phyloP scores from a whole-genome alignment of 805 yeast genomes.

The Metschnikowia anglica region DNA sequence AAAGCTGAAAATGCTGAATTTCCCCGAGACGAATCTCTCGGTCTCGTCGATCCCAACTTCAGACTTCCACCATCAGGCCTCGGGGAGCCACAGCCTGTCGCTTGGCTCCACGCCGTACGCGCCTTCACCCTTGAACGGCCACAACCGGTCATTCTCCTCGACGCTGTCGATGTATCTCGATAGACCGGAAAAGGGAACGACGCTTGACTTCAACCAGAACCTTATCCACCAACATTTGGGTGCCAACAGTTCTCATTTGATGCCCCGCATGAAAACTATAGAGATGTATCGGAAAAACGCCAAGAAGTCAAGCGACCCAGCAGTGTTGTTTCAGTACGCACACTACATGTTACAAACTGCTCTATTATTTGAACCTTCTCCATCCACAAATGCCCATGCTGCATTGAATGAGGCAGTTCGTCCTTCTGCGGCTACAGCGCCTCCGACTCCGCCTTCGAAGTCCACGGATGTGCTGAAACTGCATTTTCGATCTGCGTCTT shows the following conservation, averaged over 20 bases:
- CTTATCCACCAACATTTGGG: slow-evolving; percentile 54
- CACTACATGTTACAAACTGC: slow-evolving; percentile 88
- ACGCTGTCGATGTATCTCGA: slow-evolving; percentile 39
- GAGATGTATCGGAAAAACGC: slow-evolving; percentile 87
- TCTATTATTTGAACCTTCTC: slow-evolving; percentile 29
- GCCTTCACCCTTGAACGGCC: slow-evolving; percentile 17
- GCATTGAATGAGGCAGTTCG: background rate
- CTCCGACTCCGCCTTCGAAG: background rate
- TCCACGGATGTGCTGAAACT: background rate
- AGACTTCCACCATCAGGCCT: slow-evolving; percentile 3
- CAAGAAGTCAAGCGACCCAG: slow-evolving; percentile 79
- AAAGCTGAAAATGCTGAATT: slow-evolving; percentile 5
- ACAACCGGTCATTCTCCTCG: slow-evolving; percentile 37
- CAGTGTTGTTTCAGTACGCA: slow-evolving; percentile 85
- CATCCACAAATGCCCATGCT: background rate
- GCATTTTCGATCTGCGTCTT: slow-evolving; percentile 5
- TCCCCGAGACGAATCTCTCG: slow-evolving; percentile 16
- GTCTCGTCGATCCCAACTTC: slow-evolving; percentile 29
- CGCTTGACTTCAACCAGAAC: slow-evolving; percentile 54
- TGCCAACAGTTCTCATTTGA: slow-evolving; percentile 46
- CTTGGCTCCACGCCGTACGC: slow-evolving; percentile 29
- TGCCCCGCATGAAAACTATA: slow-evolving; percentile 79
- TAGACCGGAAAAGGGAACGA: slow-evolving; percentile 31
- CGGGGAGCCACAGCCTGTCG: slow-evolving; percentile 9
- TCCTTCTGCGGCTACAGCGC: slow-evolving; percentile 1